A percentile compares a stretch with the other conserved stretches of the same genome.
Evolutionary conservation across 345 rosid genomes (phyloP).

Genomic region (Brassica juncea): DNA sequence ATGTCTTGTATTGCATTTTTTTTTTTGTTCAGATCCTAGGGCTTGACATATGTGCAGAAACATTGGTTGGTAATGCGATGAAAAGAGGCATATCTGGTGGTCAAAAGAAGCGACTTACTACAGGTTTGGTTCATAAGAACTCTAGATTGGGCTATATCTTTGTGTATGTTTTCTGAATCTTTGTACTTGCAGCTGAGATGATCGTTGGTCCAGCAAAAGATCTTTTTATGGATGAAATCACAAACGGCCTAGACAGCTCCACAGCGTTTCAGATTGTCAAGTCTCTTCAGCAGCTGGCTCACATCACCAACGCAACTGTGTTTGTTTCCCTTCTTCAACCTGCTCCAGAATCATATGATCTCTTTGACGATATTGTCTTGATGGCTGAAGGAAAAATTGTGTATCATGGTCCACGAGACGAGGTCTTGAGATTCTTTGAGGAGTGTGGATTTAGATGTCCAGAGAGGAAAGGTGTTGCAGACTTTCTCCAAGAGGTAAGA

Average conservation of each 20-base stretch:
- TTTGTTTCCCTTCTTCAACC: slow-evolving; percentile 82
- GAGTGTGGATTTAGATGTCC: slow-evolving; percentile 71
- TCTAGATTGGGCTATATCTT: too few relatives aligned
- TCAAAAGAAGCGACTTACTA: slow-evolving; percentile 78
- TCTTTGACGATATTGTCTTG: slow-evolving; percentile 72
- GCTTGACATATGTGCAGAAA: slow-evolving; percentile 71
- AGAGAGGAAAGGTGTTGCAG: slow-evolving; percentile 78
- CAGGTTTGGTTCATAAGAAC: slow-evolving; percentile 43
- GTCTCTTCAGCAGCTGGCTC: slow-evolving; percentile 61
- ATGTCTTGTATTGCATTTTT: background rate
- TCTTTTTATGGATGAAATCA: slow-evolving; percentile 69
- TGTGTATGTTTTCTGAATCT: too few relatives aligned
- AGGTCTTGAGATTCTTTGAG: slow-evolving; percentile 60
- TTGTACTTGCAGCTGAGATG: slow-evolving; percentile 57
- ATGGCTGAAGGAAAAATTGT: slow-evolving; percentile 72
- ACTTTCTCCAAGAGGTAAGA: slow-evolving; percentile 79
- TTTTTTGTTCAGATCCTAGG: slow-evolving; percentile 59
- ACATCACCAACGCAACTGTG: slow-evolving; percentile 58
- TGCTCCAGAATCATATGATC: slow-evolving; percentile 74
- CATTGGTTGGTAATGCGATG: slow-evolving; percentile 72
- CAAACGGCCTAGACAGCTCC: slow-evolving; percentile 81
- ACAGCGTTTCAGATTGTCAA: slow-evolving; percentile 79
- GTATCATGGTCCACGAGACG: slow-evolving; percentile 71
- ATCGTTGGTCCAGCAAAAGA: slow-evolving; percentile 63
- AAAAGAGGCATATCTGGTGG: slow-evolving; percentile 83